These are phyloP conservation scores for Nicotiana noctiflora DNA, from an alignment of 257 asterid species.

Conservation along the genomic window DNA sequence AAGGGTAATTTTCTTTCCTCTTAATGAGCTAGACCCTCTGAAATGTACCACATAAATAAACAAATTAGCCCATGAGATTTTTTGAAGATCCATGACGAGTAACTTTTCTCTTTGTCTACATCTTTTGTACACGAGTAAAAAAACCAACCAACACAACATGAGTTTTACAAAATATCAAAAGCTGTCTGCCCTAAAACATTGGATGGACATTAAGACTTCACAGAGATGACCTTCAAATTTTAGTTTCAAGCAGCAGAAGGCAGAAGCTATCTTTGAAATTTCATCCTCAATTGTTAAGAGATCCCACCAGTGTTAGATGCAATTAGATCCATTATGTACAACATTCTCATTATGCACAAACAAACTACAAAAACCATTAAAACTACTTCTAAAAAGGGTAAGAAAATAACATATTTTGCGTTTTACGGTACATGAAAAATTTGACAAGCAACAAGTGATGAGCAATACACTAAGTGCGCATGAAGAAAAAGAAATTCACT, in stretches of 20 bases:
- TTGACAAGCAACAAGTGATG: not conserved
- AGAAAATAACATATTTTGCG: not conserved
- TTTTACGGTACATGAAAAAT: not conserved
- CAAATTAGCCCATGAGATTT: not conserved
- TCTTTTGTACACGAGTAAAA: not conserved
- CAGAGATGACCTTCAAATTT: not conserved
- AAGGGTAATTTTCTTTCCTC: not conserved
- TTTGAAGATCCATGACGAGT: not conserved
- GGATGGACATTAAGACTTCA: not conserved
- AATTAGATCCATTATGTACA: not conserved
- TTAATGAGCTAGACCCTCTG: not conserved
- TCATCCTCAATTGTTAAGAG: not conserved
- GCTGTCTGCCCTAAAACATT: not conserved
- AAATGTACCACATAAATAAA: not conserved
- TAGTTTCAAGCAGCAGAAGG: not conserved
- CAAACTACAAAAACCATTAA: not conserved
- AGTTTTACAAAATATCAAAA: not conserved
- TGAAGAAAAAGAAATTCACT: not conserved
- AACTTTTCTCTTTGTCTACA: not conserved
- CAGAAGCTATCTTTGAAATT: not conserved
- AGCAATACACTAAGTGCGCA: not conserved
- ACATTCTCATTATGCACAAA: not conserved
- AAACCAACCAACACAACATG: not conserved
- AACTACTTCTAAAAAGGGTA: not conserved
- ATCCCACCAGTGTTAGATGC: not conserved